phyloP scores from a whole-genome alignment of 129 eudicot genomes.

The Helianthus annuus region HanXRQr2.0-SUNRISE NC_035447.2:91595405-91595904 shows the following conservation, averaged over 20 bases:
- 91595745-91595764: constrained; percentile 60
- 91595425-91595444: no score
- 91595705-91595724: constrained; percentile 57
- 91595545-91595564: no score
- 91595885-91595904: constrained; percentile 38
- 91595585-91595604: constrained; percentile 14
- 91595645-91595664: constrained; percentile 7
- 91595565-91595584: no score
- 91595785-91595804: constrained; percentile 35
- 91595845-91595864: constrained; percentile 54
- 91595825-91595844: constrained; percentile 62
- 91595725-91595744: constrained; percentile 42
- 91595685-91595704: constrained; percentile 1
- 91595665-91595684: neutral
- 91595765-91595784: constrained; percentile 71
- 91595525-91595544: no score
- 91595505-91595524: no score
- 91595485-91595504: no score
- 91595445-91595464: no score
- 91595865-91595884: constrained; percentile 44
- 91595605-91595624: constrained; percentile 3
- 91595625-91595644: constrained; percentile 3
- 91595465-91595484: no score
- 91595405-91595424: no score
- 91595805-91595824: constrained; percentile 43